A percentile compares a stretch with the other conserved stretches of the same genome.
phyloP scores from a whole-genome alignment of 257 asterid species.

The Striga asiatica region DNA sequence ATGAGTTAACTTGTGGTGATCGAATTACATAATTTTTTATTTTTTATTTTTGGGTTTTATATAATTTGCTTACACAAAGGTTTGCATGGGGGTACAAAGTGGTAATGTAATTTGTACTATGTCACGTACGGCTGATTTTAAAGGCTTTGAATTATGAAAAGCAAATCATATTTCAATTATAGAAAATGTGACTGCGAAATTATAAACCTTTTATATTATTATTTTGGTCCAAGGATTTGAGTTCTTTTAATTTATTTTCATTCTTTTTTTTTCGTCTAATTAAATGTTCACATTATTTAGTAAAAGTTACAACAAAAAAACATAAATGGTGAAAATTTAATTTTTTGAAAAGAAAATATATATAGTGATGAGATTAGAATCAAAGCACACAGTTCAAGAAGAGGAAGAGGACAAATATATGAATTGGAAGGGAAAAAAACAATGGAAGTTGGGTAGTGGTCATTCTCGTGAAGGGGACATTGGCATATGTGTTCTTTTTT shows the following conservation, averaged over 20 bases:
- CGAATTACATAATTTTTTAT: not conserved
- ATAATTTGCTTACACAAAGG: too few species aligned
- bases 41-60: not conserved
- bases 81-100: not conserved
- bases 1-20: not conserved
- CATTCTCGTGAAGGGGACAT: constrained; percentile 66
- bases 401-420: constrained; percentile 43
- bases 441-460: constrained; percentile 59
- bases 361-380: constrained; percentile 20
- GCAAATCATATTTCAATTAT: too few species aligned
- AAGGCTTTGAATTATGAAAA: too few species aligned
- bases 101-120: not conserved
- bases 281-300: too few species aligned
- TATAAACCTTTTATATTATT: too few species aligned
- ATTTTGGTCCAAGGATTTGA: too few species aligned
- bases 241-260: too few species aligned
- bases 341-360: constrained; percentile 12
- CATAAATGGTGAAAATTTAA: too few species aligned
- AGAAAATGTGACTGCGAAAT: too few species aligned
- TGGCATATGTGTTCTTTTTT: constrained; percentile 18
- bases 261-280: too few species aligned
- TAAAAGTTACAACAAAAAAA: not conserved
- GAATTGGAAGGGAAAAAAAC: constrained; percentile 44
- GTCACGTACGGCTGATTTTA: too few species aligned
- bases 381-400: constrained; percentile 41